Evolutionary conservation across 805 yeast genomes (phyloP).

Genomic region (Komagataella phaffii): DNA sequence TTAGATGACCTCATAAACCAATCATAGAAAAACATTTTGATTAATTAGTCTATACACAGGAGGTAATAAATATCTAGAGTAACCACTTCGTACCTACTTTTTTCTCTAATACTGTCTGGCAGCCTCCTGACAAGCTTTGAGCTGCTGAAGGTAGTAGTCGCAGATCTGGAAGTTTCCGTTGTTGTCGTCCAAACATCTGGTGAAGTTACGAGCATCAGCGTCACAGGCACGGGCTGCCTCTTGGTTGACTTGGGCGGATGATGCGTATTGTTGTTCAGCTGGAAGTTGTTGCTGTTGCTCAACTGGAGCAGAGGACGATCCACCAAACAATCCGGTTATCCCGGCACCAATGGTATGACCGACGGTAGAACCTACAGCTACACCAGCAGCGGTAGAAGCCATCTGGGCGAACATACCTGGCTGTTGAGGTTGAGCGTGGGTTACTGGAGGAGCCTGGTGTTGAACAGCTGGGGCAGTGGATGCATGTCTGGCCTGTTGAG

Average conservation of each 20-base stretch:
- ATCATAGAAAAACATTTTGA: not conserved
- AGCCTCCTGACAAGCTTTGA: constrained; percentile 95
- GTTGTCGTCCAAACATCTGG: constrained; percentile 90
- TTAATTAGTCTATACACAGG: not conserved
- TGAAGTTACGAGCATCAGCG: constrained; percentile 85
- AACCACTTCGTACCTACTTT: not conserved
- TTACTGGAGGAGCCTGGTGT: constrained; percentile 32
- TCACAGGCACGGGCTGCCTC: constrained; percentile 56
- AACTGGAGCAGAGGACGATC: constrained; percentile 43
- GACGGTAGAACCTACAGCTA: constrained; percentile 94
- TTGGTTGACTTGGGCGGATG: constrained; percentile 26
- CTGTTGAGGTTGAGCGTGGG: constrained; percentile 36
- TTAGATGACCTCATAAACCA: not conserved
- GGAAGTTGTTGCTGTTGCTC: constrained; percentile 28
- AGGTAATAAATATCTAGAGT: not conserved
- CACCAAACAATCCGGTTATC: constrained; percentile 77
- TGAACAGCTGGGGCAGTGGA: constrained; percentile 42
- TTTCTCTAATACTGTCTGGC: constrained; percentile 56
- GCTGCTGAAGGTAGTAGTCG: constrained; percentile 93
- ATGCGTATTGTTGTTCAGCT: constrained; percentile 22
- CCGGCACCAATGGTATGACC: constrained; percentile 98
- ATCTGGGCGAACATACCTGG: constrained; percentile 94
- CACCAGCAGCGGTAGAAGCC: constrained; percentile 99
- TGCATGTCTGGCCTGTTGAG: constrained; percentile 57
- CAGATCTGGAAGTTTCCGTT: constrained; percentile 94